phyloP scores from a whole-genome alignment of 305 asterid genomes.

The Lippia alba region DNA sequence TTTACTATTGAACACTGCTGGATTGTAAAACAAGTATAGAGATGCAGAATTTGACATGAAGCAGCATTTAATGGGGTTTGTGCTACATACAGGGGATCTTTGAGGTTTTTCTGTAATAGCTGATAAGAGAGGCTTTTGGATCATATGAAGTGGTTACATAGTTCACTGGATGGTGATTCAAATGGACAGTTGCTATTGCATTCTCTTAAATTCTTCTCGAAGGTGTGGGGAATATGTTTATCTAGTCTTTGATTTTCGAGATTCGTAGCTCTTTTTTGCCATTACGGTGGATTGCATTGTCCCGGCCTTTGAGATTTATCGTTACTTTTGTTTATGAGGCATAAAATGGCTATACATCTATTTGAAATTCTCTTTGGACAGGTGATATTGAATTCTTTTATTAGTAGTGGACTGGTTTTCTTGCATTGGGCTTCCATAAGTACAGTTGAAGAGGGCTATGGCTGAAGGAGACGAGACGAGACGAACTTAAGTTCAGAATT shows the following conservation, averaged over 20 bases:
- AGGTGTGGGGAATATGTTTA: constrained; percentile 23
- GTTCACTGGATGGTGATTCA: constrained; percentile 39
- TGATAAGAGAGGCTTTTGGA: constrained; percentile 42
- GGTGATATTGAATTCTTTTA: constrained; percentile 41
- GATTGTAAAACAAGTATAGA: background rate
- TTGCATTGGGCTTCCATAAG: constrained; percentile 33
- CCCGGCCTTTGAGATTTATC: background rate
- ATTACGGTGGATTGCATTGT: constrained; percentile 1
- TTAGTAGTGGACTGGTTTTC: constrained; percentile 32
- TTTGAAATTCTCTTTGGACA: constrained; percentile 34
- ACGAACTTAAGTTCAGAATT: constrained; percentile 68
- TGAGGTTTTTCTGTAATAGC: constrained; percentile 14
- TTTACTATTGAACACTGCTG: too few species aligned
- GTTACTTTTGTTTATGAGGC: constrained; percentile 7
- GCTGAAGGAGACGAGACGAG: constrained; percentile 54
- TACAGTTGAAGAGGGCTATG: constrained; percentile 43
- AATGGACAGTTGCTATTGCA: constrained; percentile 39
- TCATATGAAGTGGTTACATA: constrained; percentile 46
- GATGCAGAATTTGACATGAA: background rate
- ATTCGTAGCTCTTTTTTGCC: background rate
- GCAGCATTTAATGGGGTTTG: too few species aligned
- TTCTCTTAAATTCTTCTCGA: constrained; percentile 29
- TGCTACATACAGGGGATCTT: constrained; percentile 36
- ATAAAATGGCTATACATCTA: constrained; percentile 3
- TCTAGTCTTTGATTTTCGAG: constrained; percentile 1